Percentiles rank a stretch among this genome's conserved stretches.
Conservation (phyloP, 1,284 basidiomycete genomes). For the Trichosporon inkin region DNA sequence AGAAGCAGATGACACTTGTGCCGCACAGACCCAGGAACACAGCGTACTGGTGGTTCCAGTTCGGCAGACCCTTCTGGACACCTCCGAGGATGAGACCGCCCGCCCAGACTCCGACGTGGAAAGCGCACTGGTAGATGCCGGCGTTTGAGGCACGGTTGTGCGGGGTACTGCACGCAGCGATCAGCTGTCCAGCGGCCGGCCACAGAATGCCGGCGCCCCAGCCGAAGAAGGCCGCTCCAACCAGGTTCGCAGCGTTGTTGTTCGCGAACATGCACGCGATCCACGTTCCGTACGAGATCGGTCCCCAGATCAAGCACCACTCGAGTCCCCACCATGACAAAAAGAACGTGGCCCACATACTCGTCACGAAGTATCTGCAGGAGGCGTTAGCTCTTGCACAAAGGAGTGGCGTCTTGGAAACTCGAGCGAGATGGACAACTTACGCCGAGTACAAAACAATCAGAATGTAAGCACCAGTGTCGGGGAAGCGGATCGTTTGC, state of each 20-base stretch:
- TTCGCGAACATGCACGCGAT: slow-evolving; percentile 21
- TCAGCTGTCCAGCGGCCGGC: slow-evolving; percentile 20
- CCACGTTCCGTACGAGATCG: slow-evolving; percentile 17
- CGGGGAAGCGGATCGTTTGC: slow-evolving; percentile 22
- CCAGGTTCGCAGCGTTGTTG: slow-evolving; percentile 20
- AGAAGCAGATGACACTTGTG: slow-evolving; percentile 11
- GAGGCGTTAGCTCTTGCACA: too few species aligned
- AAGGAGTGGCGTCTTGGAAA: too few species aligned
- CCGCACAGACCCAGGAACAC: slow-evolving; percentile 17
- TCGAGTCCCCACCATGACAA: slow-evolving; percentile 22
- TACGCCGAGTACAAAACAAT: slow-evolving; percentile 19
- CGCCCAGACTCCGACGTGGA: slow-evolving; percentile 18
- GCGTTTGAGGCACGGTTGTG: slow-evolving; percentile 22
- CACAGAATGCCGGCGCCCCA: slow-evolving; percentile 21
- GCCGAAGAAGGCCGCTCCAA: slow-evolving; percentile 21
- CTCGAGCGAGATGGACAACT: too few species aligned
- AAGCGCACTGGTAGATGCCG: slow-evolving; percentile 23
- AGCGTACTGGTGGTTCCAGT: slow-evolving; percentile 23
- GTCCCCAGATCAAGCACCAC: slow-evolving; percentile 18
- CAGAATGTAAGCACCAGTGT: slow-evolving; percentile 21
- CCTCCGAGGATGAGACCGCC: slow-evolving; percentile 22
- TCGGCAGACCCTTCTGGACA: slow-evolving; percentile 16
- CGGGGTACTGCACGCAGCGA: slow-evolving; percentile 18
- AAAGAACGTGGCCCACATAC: slow-evolving; percentile 24
- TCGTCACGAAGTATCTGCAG: slow-evolving; percentile 17